Conservation (phyloP, 2,329 filamentous ascomycete species). For the Orbilia oligospora region DNA sequence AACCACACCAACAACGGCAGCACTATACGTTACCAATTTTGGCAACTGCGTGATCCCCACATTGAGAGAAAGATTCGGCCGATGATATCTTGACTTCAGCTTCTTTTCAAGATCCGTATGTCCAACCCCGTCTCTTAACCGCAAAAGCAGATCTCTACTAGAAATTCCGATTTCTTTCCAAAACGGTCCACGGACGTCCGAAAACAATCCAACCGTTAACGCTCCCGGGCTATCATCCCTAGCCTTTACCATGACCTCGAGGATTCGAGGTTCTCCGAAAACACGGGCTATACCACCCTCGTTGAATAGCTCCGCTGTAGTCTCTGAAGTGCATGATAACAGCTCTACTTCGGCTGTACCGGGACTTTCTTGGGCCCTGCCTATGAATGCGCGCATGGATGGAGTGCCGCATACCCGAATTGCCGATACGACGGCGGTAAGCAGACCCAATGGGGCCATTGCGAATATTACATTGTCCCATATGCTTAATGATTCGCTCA, state of each 20-base stretch:
- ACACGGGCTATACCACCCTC: conserved; percentile 52
- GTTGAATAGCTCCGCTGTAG: conserved; percentile 35
- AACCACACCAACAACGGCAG: conserved; percentile 28
- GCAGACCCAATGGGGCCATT: conserved; percentile 65
- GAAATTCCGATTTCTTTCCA: conserved; percentile 37
- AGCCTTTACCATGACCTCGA: conserved; percentile 47
- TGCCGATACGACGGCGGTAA: conserved; percentile 66
- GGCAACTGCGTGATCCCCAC: conserved; percentile 47
- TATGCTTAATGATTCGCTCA: conserved; percentile 65
- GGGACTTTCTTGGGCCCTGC: conserved; percentile 37
- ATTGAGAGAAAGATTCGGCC: conserved; percentile 60
- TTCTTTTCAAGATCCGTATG: conserved; percentile 21
- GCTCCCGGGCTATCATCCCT: conserved; percentile 5
- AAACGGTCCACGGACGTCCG: conserved; percentile 30
- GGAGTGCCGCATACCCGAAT: conserved; percentile 65
- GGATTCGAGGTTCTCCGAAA: conserved; percentile 39
- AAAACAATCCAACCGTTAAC: conserved; percentile 27
- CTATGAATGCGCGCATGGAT: conserved; percentile 49
- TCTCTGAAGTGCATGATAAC: conserved; percentile 49
- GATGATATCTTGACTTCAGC: conserved; percentile 43
- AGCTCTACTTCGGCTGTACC: conserved; percentile 46
- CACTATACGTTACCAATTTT: conserved; percentile 34
- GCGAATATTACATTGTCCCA: conserved; percentile 62
- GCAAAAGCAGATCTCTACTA: conserved; percentile 3
- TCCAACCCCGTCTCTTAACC: not conserved